Base-by-base conservation (phyloP, 2,329 filamentous ascomycete genomes). In the Colletotrichum brevisporum region DNA sequence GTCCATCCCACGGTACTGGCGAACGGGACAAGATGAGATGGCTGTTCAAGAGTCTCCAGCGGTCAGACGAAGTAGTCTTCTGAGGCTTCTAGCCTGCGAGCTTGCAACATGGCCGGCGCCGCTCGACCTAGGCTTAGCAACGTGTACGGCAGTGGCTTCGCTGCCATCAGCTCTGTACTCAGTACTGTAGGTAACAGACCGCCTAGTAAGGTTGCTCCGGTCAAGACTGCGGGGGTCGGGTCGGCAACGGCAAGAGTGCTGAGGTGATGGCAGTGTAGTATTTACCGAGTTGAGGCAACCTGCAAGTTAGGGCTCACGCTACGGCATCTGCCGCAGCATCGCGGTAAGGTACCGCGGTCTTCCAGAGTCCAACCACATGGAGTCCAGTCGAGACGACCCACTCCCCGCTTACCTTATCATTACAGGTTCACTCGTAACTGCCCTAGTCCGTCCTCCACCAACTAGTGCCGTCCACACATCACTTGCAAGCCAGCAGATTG, bases 371-470 rank as follows among this genome's bases (percentile, higher is more conserved):
- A 24, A 24, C 21, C 21, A 24, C 21, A 24, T 24, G 47, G 36
- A 41, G 43, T 65, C 31, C 15, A 59, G 31, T n/a, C 31, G 24
- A 26, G 16, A 41, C 41, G 45, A 15, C 31, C 66, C 62, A 69
- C 62, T 26, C 43, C 43, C 66, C 62, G 66, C 66, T 69, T 69
- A 66, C 66, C 62, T 69, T 69, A 69, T 69, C 66, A 66, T 69
- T 65, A 69, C 66, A 69, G 31, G 61, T 39, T 31, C n/a, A 39
- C 31, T 68, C 61, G 54, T 64, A 65, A 62, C 24, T 3, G 21
- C 21, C 24, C 53, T 56, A 56, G 58, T 36, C 56, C 4, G 5
- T 59, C 45, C 45, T 57, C 54, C 54, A 57, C 41, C 54, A n/a
- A 41, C 56, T 59, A 59, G 56, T 59, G 56, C 43, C 56, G 45